phyloP scores from a whole-genome alignment of 768 basidiomycete species.

The Vishniacozyma victoriae region DNA sequence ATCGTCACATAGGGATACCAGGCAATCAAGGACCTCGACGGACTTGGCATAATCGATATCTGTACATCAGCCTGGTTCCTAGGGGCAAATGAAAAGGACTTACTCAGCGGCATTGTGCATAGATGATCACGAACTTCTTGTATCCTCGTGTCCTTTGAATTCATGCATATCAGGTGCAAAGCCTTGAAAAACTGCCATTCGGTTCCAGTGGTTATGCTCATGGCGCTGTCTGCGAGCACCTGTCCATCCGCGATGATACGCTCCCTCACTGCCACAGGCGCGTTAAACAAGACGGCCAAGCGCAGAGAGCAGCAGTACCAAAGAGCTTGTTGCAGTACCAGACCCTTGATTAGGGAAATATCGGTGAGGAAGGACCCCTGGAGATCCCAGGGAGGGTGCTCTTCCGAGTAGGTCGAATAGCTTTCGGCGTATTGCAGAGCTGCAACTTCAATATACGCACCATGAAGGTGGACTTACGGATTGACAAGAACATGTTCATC shows the following conservation, averaged over 20 bases:
- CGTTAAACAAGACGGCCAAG: slow-evolving; percentile 20
- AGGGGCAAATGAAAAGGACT: no score
- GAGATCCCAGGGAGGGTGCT: slow-evolving; percentile 1
- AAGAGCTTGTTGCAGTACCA: slow-evolving; percentile 8
- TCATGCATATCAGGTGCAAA: no score
- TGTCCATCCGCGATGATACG: not conserved
- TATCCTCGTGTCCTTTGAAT: no score
- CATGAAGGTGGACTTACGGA: slow-evolving; percentile 5
- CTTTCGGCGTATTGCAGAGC: slow-evolving; percentile 9
- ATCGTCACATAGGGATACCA: no score
- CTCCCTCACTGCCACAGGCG: slow-evolving; percentile 8
- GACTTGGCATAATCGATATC: no score
- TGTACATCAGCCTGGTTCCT: no score
- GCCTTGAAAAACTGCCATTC: no score
- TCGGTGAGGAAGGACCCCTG: slow-evolving; percentile 6
- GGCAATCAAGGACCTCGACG: no score
- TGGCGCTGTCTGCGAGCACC: no score
- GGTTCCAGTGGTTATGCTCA: no score
- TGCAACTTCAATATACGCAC: not conserved
- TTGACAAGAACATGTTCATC: slow-evolving; percentile 4
- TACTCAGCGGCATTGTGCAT: no score
- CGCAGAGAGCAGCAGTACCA: slow-evolving; percentile 5
- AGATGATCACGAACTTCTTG: no score
- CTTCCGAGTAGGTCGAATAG: not conserved
- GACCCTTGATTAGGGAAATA: not conserved